These are phyloP conservation scores for Phaeosphaeriaceae sp. DNA, from an alignment of 2,329 filamentous ascomycete genomes.

Conservation along the genomic window DNA sequence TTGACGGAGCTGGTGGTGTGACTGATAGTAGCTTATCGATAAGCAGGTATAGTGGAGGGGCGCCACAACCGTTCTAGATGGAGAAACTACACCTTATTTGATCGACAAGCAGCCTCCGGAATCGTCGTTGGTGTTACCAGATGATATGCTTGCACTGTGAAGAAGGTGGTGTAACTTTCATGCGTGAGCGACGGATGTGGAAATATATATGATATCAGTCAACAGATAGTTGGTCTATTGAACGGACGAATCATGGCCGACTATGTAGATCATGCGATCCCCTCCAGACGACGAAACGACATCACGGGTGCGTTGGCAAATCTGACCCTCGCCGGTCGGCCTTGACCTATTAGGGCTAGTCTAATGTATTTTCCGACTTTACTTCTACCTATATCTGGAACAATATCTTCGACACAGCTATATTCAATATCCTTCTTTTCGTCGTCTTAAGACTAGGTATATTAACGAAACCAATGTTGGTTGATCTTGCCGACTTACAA, in stretches of 20 bases:
- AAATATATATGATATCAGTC: too few relatives aligned
- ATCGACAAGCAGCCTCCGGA: not conserved
- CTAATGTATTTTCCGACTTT: not conserved
- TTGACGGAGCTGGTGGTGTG: too few relatives aligned
- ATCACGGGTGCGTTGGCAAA: slow-evolving; percentile 35
- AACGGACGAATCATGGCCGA: slow-evolving; percentile 11
- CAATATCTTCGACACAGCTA: too few relatives aligned
- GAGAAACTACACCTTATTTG: not conserved
- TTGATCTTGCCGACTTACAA: too few relatives aligned
- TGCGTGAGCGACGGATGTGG: too few relatives aligned
- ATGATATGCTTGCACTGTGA: too few relatives aligned
- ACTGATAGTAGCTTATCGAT: not conserved
- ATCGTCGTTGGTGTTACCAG: too few relatives aligned
- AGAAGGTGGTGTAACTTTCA: too few relatives aligned
- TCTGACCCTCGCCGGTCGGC: slow-evolving; percentile 14
- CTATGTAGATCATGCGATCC: slow-evolving; percentile 22
- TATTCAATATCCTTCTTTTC: too few relatives aligned
- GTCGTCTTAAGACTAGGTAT: too few relatives aligned
- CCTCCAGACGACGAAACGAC: not conserved
- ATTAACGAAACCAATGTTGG: too few relatives aligned
- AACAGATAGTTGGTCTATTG: not conserved
- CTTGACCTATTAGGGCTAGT: not conserved
- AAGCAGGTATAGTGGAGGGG: not conserved
- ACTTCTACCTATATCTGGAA: too few relatives aligned
- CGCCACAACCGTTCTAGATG: not conserved